Percentiles rank a stretch among this genome's conserved stretches.
phyloP scores from a whole-genome alignment of 257 asterid species.

The Solanum bulbocastanum region DNA sequence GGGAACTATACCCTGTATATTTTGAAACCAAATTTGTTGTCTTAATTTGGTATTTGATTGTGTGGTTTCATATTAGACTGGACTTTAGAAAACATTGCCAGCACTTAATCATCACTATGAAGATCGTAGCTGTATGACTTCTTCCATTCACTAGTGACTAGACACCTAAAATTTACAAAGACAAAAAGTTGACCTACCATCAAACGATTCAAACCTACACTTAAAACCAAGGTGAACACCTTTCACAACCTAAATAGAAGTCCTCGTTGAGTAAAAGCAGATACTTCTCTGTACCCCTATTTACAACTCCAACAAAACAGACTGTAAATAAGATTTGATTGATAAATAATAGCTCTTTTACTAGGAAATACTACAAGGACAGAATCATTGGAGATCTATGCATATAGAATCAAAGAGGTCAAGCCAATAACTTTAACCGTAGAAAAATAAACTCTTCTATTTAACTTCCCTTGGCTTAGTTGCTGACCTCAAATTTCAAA shows the following conservation, averaged over 20 bases:
- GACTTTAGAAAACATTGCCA: not conserved
- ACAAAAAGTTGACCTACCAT: not conserved
- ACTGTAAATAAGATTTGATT: not conserved
- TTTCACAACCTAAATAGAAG: not conserved
- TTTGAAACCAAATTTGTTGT: not conserved
- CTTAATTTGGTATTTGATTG: not conserved
- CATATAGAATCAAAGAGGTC: not conserved
- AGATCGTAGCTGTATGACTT: not conserved
- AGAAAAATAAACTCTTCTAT: not conserved
- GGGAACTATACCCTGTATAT: not conserved
- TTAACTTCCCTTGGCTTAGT: not conserved
- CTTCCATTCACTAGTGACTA: not conserved
- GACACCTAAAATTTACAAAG: not conserved
- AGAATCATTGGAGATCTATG: not conserved
- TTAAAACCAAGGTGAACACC: not conserved
- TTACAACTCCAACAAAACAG: not conserved
- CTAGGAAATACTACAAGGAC: not conserved
- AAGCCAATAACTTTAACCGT: not conserved
- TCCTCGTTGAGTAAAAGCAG: not conserved
- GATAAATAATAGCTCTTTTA: not conserved
- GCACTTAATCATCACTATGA: not conserved
- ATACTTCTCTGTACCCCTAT: not conserved
- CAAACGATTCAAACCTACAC: not conserved
- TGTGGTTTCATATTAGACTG: not conserved
- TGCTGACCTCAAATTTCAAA: not conserved